Conservation (phyloP, 306 rosid species). For the Trichosanthes truncata region DNA sequence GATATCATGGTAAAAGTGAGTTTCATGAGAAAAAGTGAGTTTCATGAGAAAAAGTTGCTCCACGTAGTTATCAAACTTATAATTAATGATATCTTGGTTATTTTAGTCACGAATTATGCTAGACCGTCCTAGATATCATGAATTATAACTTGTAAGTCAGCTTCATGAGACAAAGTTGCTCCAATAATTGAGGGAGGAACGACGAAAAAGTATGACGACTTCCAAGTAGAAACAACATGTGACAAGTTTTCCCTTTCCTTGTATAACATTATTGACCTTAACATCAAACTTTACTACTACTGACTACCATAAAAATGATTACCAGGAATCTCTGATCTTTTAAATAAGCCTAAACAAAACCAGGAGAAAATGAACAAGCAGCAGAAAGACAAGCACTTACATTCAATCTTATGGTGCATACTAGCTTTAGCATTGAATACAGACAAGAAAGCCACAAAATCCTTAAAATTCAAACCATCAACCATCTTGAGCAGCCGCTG, state of each 20-base stretch:
- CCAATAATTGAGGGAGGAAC: background rate
- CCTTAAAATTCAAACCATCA: slow-evolving; percentile 80
- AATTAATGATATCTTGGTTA: background rate
- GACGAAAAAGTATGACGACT: background rate
- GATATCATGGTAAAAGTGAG: background rate
- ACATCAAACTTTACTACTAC: background rate
- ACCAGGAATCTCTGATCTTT: background rate
- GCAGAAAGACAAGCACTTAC: slow-evolving; percentile 25
- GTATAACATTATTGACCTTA: background rate
- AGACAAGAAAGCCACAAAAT: slow-evolving; percentile 83
- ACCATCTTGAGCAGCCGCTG: slow-evolving; percentile 85
- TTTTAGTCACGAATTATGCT: background rate
- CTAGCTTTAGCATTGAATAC: slow-evolving; percentile 71
- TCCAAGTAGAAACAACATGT: background rate
- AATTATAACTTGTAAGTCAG: background rate
- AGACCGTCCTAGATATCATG: background rate
- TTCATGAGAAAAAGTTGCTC: background rate
- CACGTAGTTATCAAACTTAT: background rate
- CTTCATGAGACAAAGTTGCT: background rate
- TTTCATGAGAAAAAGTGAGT: background rate
- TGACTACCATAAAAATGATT: background rate
- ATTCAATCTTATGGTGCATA: slow-evolving; percentile 48
- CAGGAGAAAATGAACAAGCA: background rate
- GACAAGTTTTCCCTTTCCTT: background rate
- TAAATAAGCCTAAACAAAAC: background rate